phyloP scores from a whole-genome alignment of 2,329 filamentous ascomycete genomes.

The Aspergillus clavatus region DNA sequence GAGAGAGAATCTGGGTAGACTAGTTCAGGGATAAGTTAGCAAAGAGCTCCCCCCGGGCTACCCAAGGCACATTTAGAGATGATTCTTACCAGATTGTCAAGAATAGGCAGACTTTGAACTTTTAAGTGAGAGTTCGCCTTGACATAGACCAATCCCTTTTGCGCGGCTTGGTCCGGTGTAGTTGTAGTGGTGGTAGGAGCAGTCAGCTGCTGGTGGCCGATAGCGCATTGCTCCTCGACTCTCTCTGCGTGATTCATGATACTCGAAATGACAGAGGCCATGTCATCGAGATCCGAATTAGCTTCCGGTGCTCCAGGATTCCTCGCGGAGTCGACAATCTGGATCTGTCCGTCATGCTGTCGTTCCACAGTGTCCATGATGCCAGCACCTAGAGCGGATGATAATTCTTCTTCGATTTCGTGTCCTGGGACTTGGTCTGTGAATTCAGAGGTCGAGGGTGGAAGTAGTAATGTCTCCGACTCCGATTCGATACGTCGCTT shows the following conservation, averaged over 20 bases:
- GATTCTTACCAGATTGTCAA: constrained; percentile 55
- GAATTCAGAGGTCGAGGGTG: constrained; percentile 15
- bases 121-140: constrained; percentile 47
- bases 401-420: constrained; percentile 35
- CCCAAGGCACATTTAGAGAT: not conserved
- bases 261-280: constrained; percentile 38
- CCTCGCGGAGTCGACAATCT: constrained; percentile 16
- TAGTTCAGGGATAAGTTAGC: constrained; percentile 21
- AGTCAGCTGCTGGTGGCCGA: constrained; percentile 32
- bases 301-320: constrained; percentile 17
- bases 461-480: constrained; percentile 19
- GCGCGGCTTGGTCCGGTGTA: constrained; percentile 24
- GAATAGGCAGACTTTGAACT: constrained; percentile 56
- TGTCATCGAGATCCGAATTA: constrained; percentile 29
- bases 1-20: constrained; percentile 56
- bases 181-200: constrained; percentile 6
- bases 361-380: constrained; percentile 25
- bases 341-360: constrained; percentile 18
- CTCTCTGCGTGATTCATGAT: constrained; percentile 43
- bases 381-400: constrained; percentile 30
- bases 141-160: constrained; percentile 35
- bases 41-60: not conserved
- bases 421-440: constrained; percentile 26
- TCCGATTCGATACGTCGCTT: constrained; percentile 36
- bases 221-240: constrained; percentile 36